phyloP scores from a whole-genome alignment of 2,329 filamentous ascomycete genomes.

The Neopestalotiopsis sp. region DNA sequence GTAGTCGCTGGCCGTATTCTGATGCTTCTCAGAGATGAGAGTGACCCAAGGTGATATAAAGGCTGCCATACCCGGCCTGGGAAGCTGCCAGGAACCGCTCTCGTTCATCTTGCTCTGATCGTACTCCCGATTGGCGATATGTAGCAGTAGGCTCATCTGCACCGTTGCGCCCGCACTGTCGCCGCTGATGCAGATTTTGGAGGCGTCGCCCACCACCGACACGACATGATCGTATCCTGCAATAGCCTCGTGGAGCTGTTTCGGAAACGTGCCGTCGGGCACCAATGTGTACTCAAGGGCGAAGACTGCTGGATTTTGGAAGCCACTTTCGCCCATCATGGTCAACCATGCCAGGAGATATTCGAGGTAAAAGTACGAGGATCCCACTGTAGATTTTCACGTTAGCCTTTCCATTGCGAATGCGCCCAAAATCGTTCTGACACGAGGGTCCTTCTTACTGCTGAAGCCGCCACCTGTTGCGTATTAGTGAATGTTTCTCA shows the following conservation, averaged over 20 bases:
- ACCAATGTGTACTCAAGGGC: slow-evolving; percentile 82
- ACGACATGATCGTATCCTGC: slow-evolving; percentile 75
- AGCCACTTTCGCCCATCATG: slow-evolving; percentile 68
- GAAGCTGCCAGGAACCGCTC: slow-evolving; percentile 38
- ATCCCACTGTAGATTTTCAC: slow-evolving; percentile 62
- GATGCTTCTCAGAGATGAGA: slow-evolving; percentile 70
- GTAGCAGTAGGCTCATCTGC: slow-evolving; percentile 74
- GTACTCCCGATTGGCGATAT: slow-evolving; percentile 57
- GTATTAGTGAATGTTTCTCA: slow-evolving; percentile 24
- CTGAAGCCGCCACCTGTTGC: slow-evolving; percentile 75
- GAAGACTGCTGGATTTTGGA: slow-evolving; percentile 78
- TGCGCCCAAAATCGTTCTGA: neutral
- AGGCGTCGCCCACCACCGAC: slow-evolving; percentile 60
- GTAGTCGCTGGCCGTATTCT: slow-evolving; percentile 76
- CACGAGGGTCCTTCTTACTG: slow-evolving; percentile 35
- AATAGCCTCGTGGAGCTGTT: slow-evolving; percentile 73
- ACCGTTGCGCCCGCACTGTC: slow-evolving; percentile 83
- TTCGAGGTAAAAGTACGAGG: slow-evolving; percentile 83
- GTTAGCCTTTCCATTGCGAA: neutral
- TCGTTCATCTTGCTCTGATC: slow-evolving; percentile 35
- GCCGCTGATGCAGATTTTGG: slow-evolving; percentile 73
- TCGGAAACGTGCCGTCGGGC: slow-evolving; percentile 75
- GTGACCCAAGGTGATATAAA: slow-evolving; percentile 85
- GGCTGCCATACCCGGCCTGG: slow-evolving; percentile 60
- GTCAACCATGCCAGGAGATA: slow-evolving; percentile 77